A percentile compares a stretch with the other conserved stretches of the same genome.
Evolutionary conservation across 1,284 basidiomycete species (phyloP).

Genomic region (Earliella scabrosa): DNA sequence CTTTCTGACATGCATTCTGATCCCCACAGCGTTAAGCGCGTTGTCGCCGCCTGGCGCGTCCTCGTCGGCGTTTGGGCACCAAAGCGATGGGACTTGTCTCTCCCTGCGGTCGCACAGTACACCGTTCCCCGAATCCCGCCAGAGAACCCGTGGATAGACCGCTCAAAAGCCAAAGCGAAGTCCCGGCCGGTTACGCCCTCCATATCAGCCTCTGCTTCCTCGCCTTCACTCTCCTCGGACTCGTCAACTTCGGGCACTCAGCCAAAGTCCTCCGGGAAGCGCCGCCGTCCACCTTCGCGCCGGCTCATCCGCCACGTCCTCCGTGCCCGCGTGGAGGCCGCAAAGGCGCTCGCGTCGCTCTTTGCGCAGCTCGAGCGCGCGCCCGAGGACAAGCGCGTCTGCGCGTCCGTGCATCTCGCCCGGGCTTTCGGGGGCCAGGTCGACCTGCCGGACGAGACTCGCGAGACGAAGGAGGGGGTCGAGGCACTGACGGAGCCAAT

Average conservation of each 20-base stretch:
- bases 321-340: conserved; percentile 78
- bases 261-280: conserved; percentile 29
- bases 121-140: conserved; percentile 67
- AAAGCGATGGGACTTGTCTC: conserved; percentile 76
- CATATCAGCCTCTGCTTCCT: conserved; percentile 17
- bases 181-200: conserved; percentile 22
- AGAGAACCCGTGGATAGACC: conserved; percentile 72
- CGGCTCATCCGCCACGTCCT: conserved; percentile 86
- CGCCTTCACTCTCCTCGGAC: conserved; percentile 44
- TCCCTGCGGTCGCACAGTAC: conserved; percentile 74
- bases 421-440: conserved; percentile 50
- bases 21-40: conserved; percentile 68
- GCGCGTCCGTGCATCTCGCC: conserved; percentile 67
- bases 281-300: conserved; percentile 71
- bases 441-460: conserved; percentile 31
- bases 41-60: conserved; percentile 88
- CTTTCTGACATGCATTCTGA: conserved; percentile 17
- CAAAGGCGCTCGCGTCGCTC: conserved; percentile 71
- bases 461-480: conserved; percentile 32
- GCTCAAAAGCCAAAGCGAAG: conserved; percentile 36
- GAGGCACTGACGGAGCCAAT: conserved; percentile 33
- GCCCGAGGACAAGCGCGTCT: conserved; percentile 50
- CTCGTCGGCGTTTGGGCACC: conserved; percentile 91
- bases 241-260: neutral
- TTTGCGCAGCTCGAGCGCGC: conserved; percentile 66